Evolutionary conservation across 2,329 filamentous ascomycete species (phyloP).

Genomic region (Colletotrichum sp.): DNA sequence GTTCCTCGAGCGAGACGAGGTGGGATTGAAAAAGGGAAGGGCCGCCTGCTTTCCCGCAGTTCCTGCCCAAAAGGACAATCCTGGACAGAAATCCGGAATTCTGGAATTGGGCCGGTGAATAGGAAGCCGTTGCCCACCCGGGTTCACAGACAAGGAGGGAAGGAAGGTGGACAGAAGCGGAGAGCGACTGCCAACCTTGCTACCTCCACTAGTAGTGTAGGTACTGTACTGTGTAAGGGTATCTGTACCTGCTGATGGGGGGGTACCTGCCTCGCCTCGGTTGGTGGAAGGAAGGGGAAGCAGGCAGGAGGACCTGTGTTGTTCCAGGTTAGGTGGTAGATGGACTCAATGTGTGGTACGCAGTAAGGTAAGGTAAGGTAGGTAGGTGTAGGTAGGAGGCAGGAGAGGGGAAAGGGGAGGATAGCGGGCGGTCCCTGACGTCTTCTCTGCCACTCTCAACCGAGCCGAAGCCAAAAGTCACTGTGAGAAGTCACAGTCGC

Average conservation of each 20-base stretch:
- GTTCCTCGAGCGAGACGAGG: neutral
- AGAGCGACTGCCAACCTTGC: neutral
- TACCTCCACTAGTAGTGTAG: neutral
- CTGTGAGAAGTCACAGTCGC: neutral
- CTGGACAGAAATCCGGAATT: slow-evolving; percentile 16
- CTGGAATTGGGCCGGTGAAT: slow-evolving; percentile 9
- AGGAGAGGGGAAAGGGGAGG: neutral
- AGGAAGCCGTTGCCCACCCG: slow-evolving; percentile 8
- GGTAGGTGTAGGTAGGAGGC: neutral
- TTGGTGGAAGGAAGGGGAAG: neutral
- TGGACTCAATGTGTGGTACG: neutral
- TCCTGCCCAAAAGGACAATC: slow-evolving; percentile 2
- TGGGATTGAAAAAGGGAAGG: slow-evolving; percentile 10
- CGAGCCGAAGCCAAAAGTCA: neutral
- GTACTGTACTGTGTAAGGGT: neutral
- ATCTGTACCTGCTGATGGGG: neutral
- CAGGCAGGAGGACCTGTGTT: neutral
- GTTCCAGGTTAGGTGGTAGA: neutral
- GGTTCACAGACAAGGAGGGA: slow-evolving; percentile 12
- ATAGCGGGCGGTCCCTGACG: neutral
- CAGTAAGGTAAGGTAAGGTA: neutral
- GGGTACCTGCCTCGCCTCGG: neutral
- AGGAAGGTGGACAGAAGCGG: neutral
- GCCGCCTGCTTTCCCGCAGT: slow-evolving; percentile 5
- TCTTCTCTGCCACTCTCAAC: neutral